Evolutionary conservation across 1,284 basidiomycete species (phyloP).

Genomic region (Apiotrichum brassicae): DNA sequence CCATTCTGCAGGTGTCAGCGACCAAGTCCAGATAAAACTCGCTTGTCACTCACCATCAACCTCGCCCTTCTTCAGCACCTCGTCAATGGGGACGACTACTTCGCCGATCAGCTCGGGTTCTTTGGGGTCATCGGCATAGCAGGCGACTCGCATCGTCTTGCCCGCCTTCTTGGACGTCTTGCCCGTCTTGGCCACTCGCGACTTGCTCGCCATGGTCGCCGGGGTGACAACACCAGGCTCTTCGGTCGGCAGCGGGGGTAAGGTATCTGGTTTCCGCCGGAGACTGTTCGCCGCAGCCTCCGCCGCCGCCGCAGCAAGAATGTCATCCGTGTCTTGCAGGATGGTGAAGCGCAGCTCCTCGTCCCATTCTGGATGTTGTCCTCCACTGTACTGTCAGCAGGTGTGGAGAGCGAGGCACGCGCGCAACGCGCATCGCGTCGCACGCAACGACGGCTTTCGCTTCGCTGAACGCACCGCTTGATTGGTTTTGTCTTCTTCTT

Average conservation of each 20-base stretch:
- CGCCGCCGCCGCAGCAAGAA: slow-evolving; percentile 50
- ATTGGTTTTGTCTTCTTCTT: slow-evolving; percentile 82
- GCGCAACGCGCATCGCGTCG: too few species aligned
- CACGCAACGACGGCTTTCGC: too few species aligned
- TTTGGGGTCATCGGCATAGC: slow-evolving; percentile 89
- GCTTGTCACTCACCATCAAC: slow-evolving; percentile 68
- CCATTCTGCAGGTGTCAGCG: slow-evolving; percentile 66
- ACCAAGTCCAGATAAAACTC: too few species aligned
- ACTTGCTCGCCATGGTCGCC: slow-evolving; percentile 48
- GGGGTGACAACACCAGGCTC: slow-evolving; percentile 35
- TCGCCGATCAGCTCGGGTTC: slow-evolving; percentile 97
- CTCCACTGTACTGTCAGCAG: slow-evolving; percentile 55
- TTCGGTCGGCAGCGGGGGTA: slow-evolving; percentile 9
- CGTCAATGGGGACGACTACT: slow-evolving; percentile 74
- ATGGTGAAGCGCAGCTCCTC: slow-evolving; percentile 93
- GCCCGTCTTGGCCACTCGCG: slow-evolving; percentile 1
- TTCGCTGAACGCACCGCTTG: slow-evolving; percentile 52
- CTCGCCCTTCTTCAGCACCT: slow-evolving; percentile 88
- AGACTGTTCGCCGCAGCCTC: slow-evolving; percentile 50
- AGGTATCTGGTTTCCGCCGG: slow-evolving; percentile 3
- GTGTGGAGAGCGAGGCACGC: not conserved
- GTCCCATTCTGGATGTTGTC: slow-evolving; percentile 98
- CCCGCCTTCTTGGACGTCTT: slow-evolving; percentile 36
- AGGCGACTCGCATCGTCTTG: slow-evolving; percentile 70
- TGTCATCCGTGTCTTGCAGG: slow-evolving; percentile 69